Evolutionary conservation across 2,329 filamentous ascomycete species (phyloP), one percentile per base, ranked within the genome.

Genomic region (Bipolaris zeicola): DNA sequence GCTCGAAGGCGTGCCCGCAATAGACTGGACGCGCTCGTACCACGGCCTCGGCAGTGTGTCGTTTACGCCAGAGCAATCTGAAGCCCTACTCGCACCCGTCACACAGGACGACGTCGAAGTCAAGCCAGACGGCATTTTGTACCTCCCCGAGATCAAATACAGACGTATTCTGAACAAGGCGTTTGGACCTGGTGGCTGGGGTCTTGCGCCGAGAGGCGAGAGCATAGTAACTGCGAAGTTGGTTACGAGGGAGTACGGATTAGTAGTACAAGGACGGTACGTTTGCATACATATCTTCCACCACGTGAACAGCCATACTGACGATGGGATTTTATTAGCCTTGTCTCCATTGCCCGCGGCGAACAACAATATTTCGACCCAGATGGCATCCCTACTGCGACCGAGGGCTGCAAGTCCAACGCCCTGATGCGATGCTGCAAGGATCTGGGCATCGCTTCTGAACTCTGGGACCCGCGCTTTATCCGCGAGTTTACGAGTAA

Each of bases 361-460:
- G 95, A 98, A 78, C 94, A 96, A 81, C 87, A 90, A 65, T 99
- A 96, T 79, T 99, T 98, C 79, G 87, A 85, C 66, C 85, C 91
- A 33, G 93, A 97, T 66, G 89, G 90, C 52, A 92, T 99, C 62
- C 92, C 95, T 24, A 96, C 93, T 1, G 93, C 95, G 7, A 93
- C 93, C 58, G 95, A 99, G 79, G 95, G 95, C 50, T 96, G 92
- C 83, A 97, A 97, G 79, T 96, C 92, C 61, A 99, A 99, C 74
- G 95, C 95, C 11, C 83, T 99, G 65, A 96, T 98, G 88, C 90
- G 95, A 56, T 98, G 94, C 84, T 98, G 95, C 82, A 99, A 99
- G 81, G 95, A 99, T 76, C 80, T 99, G 31, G 95, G 95, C 34
- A 90, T 99, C 63, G 95, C 92, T 1, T 93, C 89, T 63, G 95